Conservation (phyloP, 179 eudicot species). For the Nepenthes alata region DNA sequence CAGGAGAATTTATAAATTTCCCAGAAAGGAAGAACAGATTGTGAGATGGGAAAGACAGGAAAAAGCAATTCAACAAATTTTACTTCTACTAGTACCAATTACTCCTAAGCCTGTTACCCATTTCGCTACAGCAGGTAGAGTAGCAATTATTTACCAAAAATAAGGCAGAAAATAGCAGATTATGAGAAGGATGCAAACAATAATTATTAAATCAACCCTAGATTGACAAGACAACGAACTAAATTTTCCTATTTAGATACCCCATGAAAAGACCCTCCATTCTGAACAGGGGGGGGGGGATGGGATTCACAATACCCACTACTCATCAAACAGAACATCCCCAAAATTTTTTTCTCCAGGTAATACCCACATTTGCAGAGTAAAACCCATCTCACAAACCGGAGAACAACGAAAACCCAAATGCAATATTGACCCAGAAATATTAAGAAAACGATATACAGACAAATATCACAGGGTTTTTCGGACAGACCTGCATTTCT, state of each 20-base stretch:
- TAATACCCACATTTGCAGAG: neutral
- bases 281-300: neutral
- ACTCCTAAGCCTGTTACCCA: conserved; percentile 3
- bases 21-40: conserved; percentile 10
- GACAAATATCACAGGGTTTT: neutral
- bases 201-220: conserved; percentile 6
- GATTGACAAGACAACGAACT: conserved; percentile 15
- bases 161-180: too few species aligned
- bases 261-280: conserved; percentile 6
- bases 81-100: neutral
- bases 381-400: too few species aligned
- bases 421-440: conserved; percentile 4
- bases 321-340: neutral
- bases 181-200: conserved; percentile 1
- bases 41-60: conserved; percentile 5
- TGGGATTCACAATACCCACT: neutral
- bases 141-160: conserved; percentile 8
- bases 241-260: conserved; percentile 4
- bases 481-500: conserved; percentile 33
- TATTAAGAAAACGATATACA: neutral
- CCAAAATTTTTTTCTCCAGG: neutral
- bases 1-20: conserved; percentile 7
- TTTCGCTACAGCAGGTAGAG: conserved; percentile 11
- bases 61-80: conserved; percentile 4
- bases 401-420: neutral